phyloP scores from a whole-genome alignment of 2,329 filamentous ascomycete genomes.

The Lachnellula hyalina region DNA sequence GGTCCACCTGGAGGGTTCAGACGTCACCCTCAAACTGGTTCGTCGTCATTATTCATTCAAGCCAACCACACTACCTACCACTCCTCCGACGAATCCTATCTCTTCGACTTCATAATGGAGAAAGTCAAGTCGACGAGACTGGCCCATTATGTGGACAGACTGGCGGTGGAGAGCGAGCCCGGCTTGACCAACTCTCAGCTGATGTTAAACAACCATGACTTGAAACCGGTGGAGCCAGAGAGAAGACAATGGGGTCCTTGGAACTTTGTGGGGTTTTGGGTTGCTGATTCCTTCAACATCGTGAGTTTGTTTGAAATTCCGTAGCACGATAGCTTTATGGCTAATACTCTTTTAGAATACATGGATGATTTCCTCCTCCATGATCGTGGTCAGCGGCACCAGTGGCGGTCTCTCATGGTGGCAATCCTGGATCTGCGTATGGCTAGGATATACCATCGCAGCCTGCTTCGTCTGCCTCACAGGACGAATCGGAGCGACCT shows the following conservation, averaged over 20 bases:
- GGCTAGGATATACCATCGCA: conserved; percentile 77
- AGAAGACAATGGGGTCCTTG: conserved; percentile 78
- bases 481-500: conserved; percentile 77
- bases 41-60: neutral
- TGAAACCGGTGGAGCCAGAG: conserved; percentile 73
- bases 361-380: conserved; percentile 87
- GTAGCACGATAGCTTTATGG: neutral
- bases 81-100: conserved; percentile 30
- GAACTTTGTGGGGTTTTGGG: conserved; percentile 88
- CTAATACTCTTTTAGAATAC: conserved; percentile 54
- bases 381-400: conserved; percentile 59
- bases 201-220: conserved; percentile 80
- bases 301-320: conserved; percentile 31
- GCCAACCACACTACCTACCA: conserved; percentile 3
- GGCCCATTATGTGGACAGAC: conserved; percentile 42
- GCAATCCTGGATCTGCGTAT: conserved; percentile 86
- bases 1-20: neutral
- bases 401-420: conserved; percentile 65
- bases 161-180: conserved; percentile 69
- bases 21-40: conserved; percentile 11
- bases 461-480: conserved; percentile 71
- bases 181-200: conserved; percentile 74
- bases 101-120: conserved; percentile 38
- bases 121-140: conserved; percentile 26
- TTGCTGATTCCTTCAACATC: conserved; percentile 81